Percentiles rank a stretch among this genome's conserved stretches.
Conservation (phyloP, 139 green algal genomes). For the Auxenochlorella protothecoides region DNA sequence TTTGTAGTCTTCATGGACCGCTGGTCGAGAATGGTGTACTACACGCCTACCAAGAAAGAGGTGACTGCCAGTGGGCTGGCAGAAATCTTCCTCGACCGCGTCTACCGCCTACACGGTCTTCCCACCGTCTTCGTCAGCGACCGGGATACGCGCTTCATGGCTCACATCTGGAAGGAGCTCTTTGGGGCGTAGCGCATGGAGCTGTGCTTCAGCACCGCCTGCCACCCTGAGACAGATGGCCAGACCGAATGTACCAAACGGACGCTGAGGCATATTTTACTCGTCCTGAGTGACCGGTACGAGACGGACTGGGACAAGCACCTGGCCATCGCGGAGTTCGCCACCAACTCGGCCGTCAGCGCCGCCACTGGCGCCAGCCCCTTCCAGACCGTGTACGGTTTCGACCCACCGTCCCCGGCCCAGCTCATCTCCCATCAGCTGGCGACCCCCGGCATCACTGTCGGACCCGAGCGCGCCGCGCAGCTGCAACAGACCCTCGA, state of each 20-base stretch:
- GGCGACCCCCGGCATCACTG: not conserved
- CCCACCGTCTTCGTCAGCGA: constrained; percentile 21
- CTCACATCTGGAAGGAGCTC: constrained; percentile 17
- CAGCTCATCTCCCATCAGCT: not conserved
- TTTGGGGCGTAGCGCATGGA: constrained; percentile 1
- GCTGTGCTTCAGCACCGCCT: constrained; percentile 12
- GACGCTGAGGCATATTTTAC: constrained; percentile 38
- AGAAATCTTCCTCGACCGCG: constrained; percentile 7
- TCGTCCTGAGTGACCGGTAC: constrained; percentile 13
- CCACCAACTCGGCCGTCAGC: constrained; percentile 34
- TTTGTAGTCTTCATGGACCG: no score
- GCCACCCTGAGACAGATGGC: constrained; percentile 51
- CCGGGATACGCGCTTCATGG: constrained; percentile 14
- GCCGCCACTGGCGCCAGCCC: constrained; percentile 15
- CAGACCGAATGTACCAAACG: constrained; percentile 53
- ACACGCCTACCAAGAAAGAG: constrained; percentile 4
- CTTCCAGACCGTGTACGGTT: constrained; percentile 34
- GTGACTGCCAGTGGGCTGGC: constrained; percentile 5
- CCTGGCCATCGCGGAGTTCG: constrained; percentile 33
- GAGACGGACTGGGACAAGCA: constrained; percentile 38
- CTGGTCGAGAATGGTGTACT: no score
- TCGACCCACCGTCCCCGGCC: constrained; percentile 16
- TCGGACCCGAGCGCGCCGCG: no score
- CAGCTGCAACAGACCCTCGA: constrained; percentile 5
- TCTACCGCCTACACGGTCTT: constrained; percentile 23